These are phyloP conservation scores for Dichomitus squalens DNA, from an alignment of 1,284 basidiomycete species.

Conservation along the genomic window DNA sequence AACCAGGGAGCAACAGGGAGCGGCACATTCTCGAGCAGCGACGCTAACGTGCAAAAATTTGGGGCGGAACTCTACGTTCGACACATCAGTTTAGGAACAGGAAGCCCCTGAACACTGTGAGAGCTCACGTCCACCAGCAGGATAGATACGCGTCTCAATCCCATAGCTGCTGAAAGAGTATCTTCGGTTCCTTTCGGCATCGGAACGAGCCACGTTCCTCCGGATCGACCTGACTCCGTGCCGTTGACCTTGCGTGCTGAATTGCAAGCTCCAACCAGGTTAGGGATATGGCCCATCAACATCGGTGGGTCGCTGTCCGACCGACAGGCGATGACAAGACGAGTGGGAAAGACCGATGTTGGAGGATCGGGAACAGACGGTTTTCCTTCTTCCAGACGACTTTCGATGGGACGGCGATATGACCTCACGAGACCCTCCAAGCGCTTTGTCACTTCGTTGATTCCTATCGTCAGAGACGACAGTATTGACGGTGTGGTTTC, in stretches of 20 bases:
- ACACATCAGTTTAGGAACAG: background rate
- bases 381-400: background rate
- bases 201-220: conserved; percentile 59
- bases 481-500: conserved; percentile 51
- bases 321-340: conserved; percentile 66
- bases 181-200: conserved; percentile 74
- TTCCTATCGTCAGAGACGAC: conserved; percentile 53
- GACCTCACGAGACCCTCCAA: conserved; percentile 64
- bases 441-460: conserved; percentile 79
- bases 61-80: conserved; percentile 40
- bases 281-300: conserved; percentile 71
- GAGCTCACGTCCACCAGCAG: conserved; percentile 63
- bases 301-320: conserved; percentile 74
- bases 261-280: conserved; percentile 75
- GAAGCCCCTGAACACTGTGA: background rate
- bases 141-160: conserved; percentile 71
- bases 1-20: conserved; percentile 69
- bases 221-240: conserved; percentile 19
- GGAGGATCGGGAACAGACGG: background rate
- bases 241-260: conserved; percentile 33
- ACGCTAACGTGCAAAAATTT: conserved; percentile 38
- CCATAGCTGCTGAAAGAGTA: conserved; percentile 62
- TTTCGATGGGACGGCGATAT: conserved; percentile 27
- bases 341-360: conserved; percentile 8
- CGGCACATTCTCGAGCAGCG: conserved; percentile 51